These are phyloP conservation scores for Monosporascus sp. DNA, from an alignment of 2,329 filamentous ascomycete genomes.

Conservation along the genomic window DNA sequence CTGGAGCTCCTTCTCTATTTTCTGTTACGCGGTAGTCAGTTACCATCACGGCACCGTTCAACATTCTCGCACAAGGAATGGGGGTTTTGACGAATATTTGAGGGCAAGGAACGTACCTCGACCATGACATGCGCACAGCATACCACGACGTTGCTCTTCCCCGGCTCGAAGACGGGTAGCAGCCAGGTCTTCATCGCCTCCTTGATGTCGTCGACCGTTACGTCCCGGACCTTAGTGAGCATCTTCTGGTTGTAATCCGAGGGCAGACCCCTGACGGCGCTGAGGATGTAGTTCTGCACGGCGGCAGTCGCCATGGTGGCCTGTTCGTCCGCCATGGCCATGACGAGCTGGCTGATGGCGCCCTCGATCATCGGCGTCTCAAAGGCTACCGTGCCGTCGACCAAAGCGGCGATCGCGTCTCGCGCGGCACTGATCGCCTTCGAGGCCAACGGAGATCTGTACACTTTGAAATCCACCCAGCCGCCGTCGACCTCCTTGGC, in stretches of 20 bases:
- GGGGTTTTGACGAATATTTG: too few relatives aligned
- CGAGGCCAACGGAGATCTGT: slow-evolving; percentile 82
- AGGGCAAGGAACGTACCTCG: slow-evolving; percentile 55
- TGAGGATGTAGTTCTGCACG: slow-evolving; percentile 73
- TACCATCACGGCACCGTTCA: too few relatives aligned
- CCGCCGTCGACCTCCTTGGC: slow-evolving; percentile 72
- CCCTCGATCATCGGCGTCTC: slow-evolving; percentile 82
- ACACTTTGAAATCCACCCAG: slow-evolving; percentile 77
- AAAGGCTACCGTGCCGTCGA: slow-evolving; percentile 64
- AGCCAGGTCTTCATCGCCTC: slow-evolving; percentile 68
- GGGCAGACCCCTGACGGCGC: slow-evolving; percentile 70
- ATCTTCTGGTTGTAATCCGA: slow-evolving; percentile 74
- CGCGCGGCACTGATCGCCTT: slow-evolving; percentile 78
- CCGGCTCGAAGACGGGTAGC: slow-evolving; percentile 72
- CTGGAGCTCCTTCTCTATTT: slow-evolving; percentile 68
- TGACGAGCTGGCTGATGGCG: slow-evolving; percentile 84
- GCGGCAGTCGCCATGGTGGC: slow-evolving; percentile 79
- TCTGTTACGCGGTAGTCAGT: slow-evolving; percentile 39
- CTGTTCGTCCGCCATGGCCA: slow-evolving; percentile 81
- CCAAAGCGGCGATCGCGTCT: slow-evolving; percentile 68
- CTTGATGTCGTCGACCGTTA: slow-evolving; percentile 72
- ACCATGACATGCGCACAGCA: slow-evolving; percentile 83
- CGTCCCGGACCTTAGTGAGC: slow-evolving; percentile 69
- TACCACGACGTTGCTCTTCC: slow-evolving; percentile 77
- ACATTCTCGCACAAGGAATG: too few relatives aligned